These are phyloP conservation scores for Polymyxa betae DNA, from an alignment of 208 protist species.

Conservation along the genomic window DNA sequence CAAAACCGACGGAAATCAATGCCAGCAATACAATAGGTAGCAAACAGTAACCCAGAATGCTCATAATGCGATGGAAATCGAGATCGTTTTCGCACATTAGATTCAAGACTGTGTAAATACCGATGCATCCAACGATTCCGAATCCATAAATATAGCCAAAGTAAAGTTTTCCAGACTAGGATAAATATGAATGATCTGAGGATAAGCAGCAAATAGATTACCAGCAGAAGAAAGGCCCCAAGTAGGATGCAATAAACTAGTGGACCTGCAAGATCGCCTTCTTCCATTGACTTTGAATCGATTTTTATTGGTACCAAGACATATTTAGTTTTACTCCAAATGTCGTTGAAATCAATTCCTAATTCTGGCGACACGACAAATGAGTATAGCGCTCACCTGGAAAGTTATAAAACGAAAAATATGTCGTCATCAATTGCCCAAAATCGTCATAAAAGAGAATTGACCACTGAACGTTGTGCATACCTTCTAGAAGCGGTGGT, in stretches of 20 bases:
- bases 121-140: slow-evolving; percentile 55
- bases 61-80: slow-evolving; percentile 59
- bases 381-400: not conserved
- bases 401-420: slow-evolving; percentile 41
- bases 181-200: slow-evolving; percentile 25
- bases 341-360: slow-evolving; percentile 57
- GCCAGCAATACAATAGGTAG: slow-evolving; percentile 61
- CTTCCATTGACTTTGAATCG: slow-evolving; percentile 24
- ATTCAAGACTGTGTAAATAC: slow-evolving; percentile 60
- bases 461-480: not conserved
- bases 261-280: slow-evolving; percentile 55
- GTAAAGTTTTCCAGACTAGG: slow-evolving; percentile 59
- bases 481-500: slow-evolving; percentile 40
- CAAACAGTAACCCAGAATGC: slow-evolving; percentile 63
- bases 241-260: slow-evolving; percentile 56
- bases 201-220: slow-evolving; percentile 54
- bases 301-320: slow-evolving; percentile 57
- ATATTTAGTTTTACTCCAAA: slow-evolving; percentile 35
- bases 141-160: slow-evolving; percentile 65
- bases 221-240: slow-evolving; percentile 57
- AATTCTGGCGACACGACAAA: no score
- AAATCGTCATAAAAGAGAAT: not conserved
- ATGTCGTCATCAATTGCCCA: slow-evolving; percentile 29
- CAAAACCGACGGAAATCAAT: slow-evolving; percentile 42
- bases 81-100: slow-evolving; percentile 55